Evolutionary conservation across 148 eudicot species (phyloP).

Genomic region (Silene uniflora): DNA sequence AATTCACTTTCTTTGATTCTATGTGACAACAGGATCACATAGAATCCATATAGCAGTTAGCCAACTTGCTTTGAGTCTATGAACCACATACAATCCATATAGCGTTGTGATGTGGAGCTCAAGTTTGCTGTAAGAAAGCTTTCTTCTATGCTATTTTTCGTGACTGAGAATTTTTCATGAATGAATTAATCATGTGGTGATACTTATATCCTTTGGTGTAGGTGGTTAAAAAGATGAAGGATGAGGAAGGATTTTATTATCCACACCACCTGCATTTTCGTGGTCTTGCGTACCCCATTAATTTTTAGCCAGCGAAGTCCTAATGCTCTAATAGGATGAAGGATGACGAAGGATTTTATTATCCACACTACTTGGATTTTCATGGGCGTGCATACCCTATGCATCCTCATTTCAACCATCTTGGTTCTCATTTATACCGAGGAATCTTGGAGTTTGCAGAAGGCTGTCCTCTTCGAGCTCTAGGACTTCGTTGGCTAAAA

Average conservation of each 20-base stretch:
- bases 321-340: too few relatives aligned
- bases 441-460: conserved; percentile 87
- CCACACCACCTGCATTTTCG: too few relatives aligned
- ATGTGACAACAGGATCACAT: too few relatives aligned
- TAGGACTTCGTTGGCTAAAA: conserved; percentile 79
- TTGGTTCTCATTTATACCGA: conserved; percentile 89
- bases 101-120: conserved; percentile 79
- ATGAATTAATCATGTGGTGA: conserved; percentile 1
- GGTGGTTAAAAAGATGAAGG: conserved; percentile 93
- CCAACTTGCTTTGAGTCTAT: too few relatives aligned
- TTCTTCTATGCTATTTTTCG: conserved; percentile 5
- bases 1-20: background rate
- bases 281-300: too few relatives aligned
- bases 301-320: too few relatives aligned
- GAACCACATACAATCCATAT: too few relatives aligned
- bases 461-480: conserved; percentile 72
- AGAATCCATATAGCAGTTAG: too few relatives aligned
- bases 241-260: conserved; percentile 92
- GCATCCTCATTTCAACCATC: conserved; percentile 93
- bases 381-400: conserved; percentile 97
- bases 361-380: conserved; percentile 94
- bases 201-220: conserved; percentile 20
- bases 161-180: background rate
- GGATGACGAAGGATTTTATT: too few relatives aligned
- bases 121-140: conserved; percentile 77